Percentiles rank a stretch among this genome's conserved stretches.
These are phyloP conservation scores for Santalum album DNA, from an alignment of 164 flowering plant genomes.

Conservation along the genomic window DNA sequence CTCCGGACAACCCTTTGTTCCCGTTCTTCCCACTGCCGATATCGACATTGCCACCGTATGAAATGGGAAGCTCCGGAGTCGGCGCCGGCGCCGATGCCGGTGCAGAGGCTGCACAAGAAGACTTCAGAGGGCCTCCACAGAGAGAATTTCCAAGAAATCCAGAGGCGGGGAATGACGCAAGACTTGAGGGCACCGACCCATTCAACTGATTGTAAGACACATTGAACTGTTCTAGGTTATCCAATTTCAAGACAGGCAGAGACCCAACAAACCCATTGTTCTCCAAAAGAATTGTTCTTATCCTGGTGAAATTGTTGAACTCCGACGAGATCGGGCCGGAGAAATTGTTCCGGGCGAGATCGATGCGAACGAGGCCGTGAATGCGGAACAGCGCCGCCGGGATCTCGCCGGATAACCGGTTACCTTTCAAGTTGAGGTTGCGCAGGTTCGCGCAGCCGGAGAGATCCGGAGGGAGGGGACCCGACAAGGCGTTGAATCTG, in stretches of 20 bases:
- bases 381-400: not conserved
- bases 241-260: slow-evolving; percentile 38
- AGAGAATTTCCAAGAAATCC: slow-evolving; percentile 55
- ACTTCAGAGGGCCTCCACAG: slow-evolving; percentile 60
- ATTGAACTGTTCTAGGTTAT: slow-evolving; percentile 49
- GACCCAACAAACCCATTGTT: not conserved
- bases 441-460: not conserved
- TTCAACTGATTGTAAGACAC: slow-evolving; percentile 54
- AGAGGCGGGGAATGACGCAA: slow-evolving; percentile 13
- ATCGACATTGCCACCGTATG: too few species aligned
- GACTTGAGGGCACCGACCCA: slow-evolving; percentile 52
- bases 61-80: too few species aligned
- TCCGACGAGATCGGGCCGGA: slow-evolving; percentile 37
- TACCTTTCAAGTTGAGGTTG: not conserved
- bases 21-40: slow-evolving; percentile 5
- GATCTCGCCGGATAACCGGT: not conserved
- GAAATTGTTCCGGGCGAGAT: not conserved
- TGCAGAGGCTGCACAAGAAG: slow-evolving; percentile 32
- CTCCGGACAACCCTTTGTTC: slow-evolving; percentile 48
- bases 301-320: slow-evolving; percentile 21
- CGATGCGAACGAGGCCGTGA: not conserved
- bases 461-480: not conserved
- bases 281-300: not conserved
- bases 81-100: slow-evolving; percentile 6
- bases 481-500: not conserved